Percentiles rank a stretch among this genome's conserved stretches.
These are phyloP conservation scores for Jasminum sambac DNA, from an alignment of 257 asterid genomes.

Conservation along the genomic window DNA sequence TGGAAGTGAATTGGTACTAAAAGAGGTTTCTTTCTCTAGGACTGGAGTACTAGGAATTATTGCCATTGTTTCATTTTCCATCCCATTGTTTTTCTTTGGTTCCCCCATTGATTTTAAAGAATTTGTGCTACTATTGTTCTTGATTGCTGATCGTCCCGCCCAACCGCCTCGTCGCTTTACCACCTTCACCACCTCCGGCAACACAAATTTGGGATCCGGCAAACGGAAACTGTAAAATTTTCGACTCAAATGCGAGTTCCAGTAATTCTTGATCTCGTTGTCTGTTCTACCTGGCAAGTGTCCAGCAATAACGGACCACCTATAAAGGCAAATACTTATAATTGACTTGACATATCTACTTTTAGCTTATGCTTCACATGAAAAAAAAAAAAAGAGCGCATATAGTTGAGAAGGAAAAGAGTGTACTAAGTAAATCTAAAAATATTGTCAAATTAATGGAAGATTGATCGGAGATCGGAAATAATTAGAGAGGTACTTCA, in stretches of 20 bases:
- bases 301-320: constrained; percentile 89
- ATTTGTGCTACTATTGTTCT: constrained; percentile 10
- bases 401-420: no score
- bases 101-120: not conserved
- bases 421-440: no score
- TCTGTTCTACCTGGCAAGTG: constrained; percentile 91
- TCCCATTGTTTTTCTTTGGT: not conserved
- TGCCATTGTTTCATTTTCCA: constrained; percentile 12
- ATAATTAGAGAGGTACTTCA: no score
- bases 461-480: no score
- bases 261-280: constrained; percentile 86
- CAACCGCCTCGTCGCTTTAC: constrained; percentile 23
- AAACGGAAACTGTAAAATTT: constrained; percentile 46
- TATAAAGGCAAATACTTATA: constrained; percentile 11
- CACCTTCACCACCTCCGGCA: not conserved
- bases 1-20: constrained; percentile 16
- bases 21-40: constrained; percentile 37
- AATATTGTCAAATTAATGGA: no score
- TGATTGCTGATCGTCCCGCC: constrained; percentile 23
- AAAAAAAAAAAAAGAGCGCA: no score
- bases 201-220: constrained; percentile 29
- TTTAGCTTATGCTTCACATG: no score
- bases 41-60: constrained; percentile 43
- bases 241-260: constrained; percentile 85
- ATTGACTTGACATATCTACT: no score